phyloP scores from a whole-genome alignment of 78 protist species.

The Creolimax fragrantissima region DNA sequence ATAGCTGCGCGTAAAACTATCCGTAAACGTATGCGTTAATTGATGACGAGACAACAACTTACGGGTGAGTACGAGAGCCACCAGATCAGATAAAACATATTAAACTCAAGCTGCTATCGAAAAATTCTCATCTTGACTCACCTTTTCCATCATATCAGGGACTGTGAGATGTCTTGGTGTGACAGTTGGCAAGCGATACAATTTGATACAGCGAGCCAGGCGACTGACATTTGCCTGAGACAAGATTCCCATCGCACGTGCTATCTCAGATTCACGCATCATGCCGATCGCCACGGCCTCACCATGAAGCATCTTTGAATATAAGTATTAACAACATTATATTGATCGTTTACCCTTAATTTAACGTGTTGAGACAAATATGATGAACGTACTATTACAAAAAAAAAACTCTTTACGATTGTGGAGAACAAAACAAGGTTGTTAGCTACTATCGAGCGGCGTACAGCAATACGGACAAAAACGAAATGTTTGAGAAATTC shows the following conservation, averaged over 20 bases:
- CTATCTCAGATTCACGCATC: conserved; percentile 36
- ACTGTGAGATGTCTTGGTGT: neutral
- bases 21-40: too few relatives aligned
- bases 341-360: neutral
- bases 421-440: neutral
- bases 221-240: conserved; percentile 12
- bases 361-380: neutral
- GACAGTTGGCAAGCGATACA: neutral
- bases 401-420: neutral
- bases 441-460: too few relatives aligned
- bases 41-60: too few relatives aligned
- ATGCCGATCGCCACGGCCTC: conserved; percentile 64
- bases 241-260: conserved; percentile 21
- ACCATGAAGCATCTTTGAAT: conserved; percentile 37
- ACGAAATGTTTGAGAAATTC: too few relatives aligned
- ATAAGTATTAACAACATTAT: neutral
- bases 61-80: too few relatives aligned
- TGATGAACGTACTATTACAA: neutral
- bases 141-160: conserved; percentile 17
- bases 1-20: too few relatives aligned
- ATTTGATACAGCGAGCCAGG: neutral
- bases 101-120: too few relatives aligned
- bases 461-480: too few relatives aligned
- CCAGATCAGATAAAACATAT: too few relatives aligned
- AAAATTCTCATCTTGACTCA: too few relatives aligned